Evolutionary conservation across 768 basidiomycete genomes (phyloP).

Genomic region (Hemileccinum rubropunctum): DNA sequence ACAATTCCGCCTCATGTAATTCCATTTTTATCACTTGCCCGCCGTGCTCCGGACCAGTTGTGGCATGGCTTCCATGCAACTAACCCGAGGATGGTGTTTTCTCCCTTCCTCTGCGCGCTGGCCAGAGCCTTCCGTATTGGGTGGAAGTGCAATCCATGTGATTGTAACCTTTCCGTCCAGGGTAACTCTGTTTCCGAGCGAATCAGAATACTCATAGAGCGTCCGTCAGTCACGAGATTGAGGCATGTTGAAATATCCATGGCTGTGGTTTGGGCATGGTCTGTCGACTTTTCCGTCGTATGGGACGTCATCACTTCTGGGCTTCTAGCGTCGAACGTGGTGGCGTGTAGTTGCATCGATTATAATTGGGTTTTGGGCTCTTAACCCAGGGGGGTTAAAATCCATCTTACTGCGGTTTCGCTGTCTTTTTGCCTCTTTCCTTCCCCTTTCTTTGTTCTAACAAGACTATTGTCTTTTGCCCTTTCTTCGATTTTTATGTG

Average conservation of each 20-base stretch:
- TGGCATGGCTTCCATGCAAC: background rate
- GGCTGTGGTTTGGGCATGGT: background rate
- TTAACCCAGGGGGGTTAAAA: background rate
- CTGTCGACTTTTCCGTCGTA: background rate
- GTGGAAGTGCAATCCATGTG: background rate
- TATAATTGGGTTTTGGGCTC: background rate
- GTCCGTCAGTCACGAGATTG: background rate
- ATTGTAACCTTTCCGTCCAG: background rate
- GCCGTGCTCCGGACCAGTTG: background rate
- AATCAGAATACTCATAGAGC: no score
- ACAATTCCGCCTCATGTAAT: conserved; percentile 1
- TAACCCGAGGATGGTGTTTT: background rate
- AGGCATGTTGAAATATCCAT: background rate
- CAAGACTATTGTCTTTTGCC: no score
- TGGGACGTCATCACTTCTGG: background rate
- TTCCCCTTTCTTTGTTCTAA: background rate
- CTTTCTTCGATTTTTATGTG: background rate
- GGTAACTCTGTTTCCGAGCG: background rate
- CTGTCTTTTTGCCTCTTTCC: no score
- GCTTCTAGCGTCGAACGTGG: conserved; percentile 12
- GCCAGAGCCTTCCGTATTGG: background rate
- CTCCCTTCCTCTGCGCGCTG: background rate
- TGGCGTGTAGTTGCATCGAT: background rate
- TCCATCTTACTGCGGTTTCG: no score
- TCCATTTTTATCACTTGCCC: background rate